Base-by-base conservation (phyloP, 148 eudicot genomes). In the Agrostemma githago region DNA sequence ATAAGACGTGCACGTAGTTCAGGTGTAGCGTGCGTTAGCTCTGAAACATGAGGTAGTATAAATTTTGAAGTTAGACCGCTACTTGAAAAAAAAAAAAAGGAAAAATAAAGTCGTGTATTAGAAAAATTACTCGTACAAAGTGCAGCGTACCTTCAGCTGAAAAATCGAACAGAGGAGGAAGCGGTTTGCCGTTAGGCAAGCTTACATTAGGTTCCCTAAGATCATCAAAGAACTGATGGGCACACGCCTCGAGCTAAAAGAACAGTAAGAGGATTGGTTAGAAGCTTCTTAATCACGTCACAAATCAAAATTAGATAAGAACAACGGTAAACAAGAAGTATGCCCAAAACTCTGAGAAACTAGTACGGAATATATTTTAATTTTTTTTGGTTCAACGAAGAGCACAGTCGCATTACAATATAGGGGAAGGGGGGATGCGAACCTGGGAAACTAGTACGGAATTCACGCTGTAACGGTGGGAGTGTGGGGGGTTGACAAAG, bases 241-340 rank as follows among this genome's bases (percentile, higher is more conserved):
- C 92, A 79, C 99, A 95, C 20, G 97, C 99, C 79, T 95, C 99
- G 84, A 95, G 83, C 99, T 95, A 88, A 73, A 20, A 37, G 26
- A 26, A 75, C 17, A 38, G 46, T 60, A 44, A 44, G 88, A 68
- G 80, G 43, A 59, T 26, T 44, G 69, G 69, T 66, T 66, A 66
- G 51, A 66, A 66, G 16, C 51, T 66, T 63, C 1, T 37, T 16
- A 17, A 16, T 59, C 19, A 26, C 43, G 3, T 34, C 7, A 38
- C 10, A 8, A 34, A 16, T 63, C 19, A 1, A 63, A 34, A 37
- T 8, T 59, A 5, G 40, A 38, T 34, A 46, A 44, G 14, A 48
- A 44, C 68, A 48, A 44, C 68, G 59, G n/a, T 56, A 56, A 56
- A 56, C 15, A 56, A 26, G 34, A 26, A 26, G 34, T 26, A 26